Base-by-base conservation (phyloP, 1,139 yeast species). In the Debaryomyces coudertii region DNA sequence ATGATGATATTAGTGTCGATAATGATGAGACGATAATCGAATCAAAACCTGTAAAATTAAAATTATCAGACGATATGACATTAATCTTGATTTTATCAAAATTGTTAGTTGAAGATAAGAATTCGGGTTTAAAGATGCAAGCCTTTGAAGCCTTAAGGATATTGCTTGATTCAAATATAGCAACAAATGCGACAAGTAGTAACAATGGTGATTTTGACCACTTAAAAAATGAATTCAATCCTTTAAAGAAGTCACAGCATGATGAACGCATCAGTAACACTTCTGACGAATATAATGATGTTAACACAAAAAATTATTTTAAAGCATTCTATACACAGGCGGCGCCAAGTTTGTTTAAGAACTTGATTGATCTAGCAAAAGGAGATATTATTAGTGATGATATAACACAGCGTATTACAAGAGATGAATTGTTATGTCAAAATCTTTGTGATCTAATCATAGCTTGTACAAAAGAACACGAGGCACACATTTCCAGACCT, bases 131-230 rank as follows among this genome's bases (percentile, higher is more conserved):
- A 42, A 85, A 87, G 59, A 80, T 86, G 4, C 97, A 90, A 62
- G 87, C 93, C 1, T 82, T 81, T 50, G 97, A 90, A 65, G 96
- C 97, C 0, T 67, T 92, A 41, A 83, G 84, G 57, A 82, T 85
- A 1, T 66, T 90, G 34, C 69, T 90, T 12, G 93, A 87, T 57
- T 83, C 90, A 1, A 76, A 76, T 45, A 68, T 71, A 7, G 71
- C 74, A 3, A 24, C 45, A 2, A 46, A 40, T 33, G 44, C 55
- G 3, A 52, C 42, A n/a, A n/a, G n/a, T 36, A 30, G 27, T n/a
- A 44, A 47, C 27, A 57, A 55, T 23, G 44, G 46, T 35, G 62
- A 56, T 14, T 40, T 54, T 31, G 58, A 53, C n/a, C 42, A 42
- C 9, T 44, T 51, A 27, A 47, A 50, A 14, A 50, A 45, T 18